A percentile compares a stretch with the other conserved stretches of the same genome.
Evolutionary conservation across 768 basidiomycete species (phyloP).

Genomic region (Tephrocybe sp.): DNA sequence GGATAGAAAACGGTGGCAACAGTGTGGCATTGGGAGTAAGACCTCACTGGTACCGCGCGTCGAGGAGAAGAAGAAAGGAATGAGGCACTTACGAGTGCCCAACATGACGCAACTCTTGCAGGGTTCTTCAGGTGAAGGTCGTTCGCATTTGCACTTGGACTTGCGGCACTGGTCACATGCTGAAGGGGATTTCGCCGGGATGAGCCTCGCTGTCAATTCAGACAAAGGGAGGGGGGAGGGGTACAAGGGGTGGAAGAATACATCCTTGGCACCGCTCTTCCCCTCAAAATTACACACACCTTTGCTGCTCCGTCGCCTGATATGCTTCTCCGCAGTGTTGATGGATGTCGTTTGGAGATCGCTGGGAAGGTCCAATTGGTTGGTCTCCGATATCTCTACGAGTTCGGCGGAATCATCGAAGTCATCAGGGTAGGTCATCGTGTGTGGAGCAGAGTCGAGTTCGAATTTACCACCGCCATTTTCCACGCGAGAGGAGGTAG

Average conservation of each 20-base stretch:
- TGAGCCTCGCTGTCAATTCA: conserved; percentile 8
- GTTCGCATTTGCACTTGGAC: conserved; percentile 88
- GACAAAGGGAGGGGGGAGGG: conserved; percentile 1
- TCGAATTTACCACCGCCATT: conserved; percentile 18
- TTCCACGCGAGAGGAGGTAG: conserved; percentile 16
- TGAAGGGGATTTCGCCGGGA: conserved; percentile 23
- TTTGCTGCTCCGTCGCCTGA: conserved; percentile 77
- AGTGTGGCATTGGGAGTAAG: background rate
- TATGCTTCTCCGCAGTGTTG: conserved; percentile 38
- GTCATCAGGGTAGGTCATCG: conserved; percentile 54
- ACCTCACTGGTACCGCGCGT: conserved; percentile 6
- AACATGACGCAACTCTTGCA: conserved; percentile 79
- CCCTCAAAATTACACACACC: conserved; percentile 35
- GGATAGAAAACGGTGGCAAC: conserved; percentile 6
- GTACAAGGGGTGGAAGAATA: background rate
- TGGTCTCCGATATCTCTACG: conserved; percentile 38
- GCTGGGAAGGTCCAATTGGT: conserved; percentile 18
- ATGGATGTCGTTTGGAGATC: conserved; percentile 14
- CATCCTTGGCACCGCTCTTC: too few species aligned
- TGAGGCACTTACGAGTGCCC: conserved; percentile 52
- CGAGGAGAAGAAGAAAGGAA: conserved; percentile 8
- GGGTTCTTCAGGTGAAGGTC: conserved; percentile 52
- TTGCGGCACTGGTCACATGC: conserved; percentile 90
- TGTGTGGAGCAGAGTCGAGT: conserved; percentile 17
- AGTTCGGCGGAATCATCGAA: conserved; percentile 62